Percentiles rank a stretch among this genome's conserved stretches.
Evolutionary conservation across 2,329 filamentous ascomycete species (phyloP).

Genomic region (Myriangium duriaei): DNA sequence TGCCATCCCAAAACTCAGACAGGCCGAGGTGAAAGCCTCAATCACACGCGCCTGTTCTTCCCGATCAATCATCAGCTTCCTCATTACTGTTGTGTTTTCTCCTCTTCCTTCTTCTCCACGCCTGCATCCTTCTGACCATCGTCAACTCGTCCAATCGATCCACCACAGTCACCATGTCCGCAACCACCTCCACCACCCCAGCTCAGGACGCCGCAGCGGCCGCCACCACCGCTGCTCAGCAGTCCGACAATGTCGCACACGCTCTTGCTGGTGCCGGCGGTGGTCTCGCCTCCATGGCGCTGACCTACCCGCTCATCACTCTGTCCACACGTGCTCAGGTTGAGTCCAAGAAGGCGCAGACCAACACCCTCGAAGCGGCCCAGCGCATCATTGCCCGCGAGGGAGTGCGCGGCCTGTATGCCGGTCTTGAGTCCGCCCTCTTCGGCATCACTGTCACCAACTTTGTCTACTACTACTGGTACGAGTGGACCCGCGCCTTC

Average conservation of each 20-base stretch:
- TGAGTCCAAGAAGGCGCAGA: conserved; percentile 85
- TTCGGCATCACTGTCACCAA: conserved; percentile 98
- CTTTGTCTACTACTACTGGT: conserved; percentile 99
- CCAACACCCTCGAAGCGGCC: conserved; percentile 70
- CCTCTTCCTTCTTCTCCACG: conserved; percentile 1
- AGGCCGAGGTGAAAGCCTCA: conserved; percentile 6
- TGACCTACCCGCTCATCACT: conserved; percentile 97
- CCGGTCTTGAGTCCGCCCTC: conserved; percentile 82
- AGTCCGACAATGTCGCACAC: conserved; percentile 94
- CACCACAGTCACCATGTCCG: conserved; percentile 24
- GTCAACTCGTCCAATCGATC: neutral
- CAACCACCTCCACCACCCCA: conserved; percentile 21
- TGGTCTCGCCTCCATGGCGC: conserved; percentile 84
- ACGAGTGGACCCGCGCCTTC: conserved; percentile 84
- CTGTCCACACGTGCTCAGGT: conserved; percentile 95
- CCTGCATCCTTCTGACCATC: neutral
- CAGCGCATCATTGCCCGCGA: conserved; percentile 82
- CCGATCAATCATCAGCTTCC: conserved; percentile 3
- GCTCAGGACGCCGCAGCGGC: conserved; percentile 21
- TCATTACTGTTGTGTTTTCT: neutral
- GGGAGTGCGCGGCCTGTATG: conserved; percentile 77
- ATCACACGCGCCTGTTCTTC: neutral
- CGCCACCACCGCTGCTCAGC: conserved; percentile 54
- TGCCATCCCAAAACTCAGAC: neutral
- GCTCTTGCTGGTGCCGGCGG: conserved; percentile 86